Conservation (phyloP, 2,329 filamentous ascomycete species). For the Hortaea werneckii region DNA sequence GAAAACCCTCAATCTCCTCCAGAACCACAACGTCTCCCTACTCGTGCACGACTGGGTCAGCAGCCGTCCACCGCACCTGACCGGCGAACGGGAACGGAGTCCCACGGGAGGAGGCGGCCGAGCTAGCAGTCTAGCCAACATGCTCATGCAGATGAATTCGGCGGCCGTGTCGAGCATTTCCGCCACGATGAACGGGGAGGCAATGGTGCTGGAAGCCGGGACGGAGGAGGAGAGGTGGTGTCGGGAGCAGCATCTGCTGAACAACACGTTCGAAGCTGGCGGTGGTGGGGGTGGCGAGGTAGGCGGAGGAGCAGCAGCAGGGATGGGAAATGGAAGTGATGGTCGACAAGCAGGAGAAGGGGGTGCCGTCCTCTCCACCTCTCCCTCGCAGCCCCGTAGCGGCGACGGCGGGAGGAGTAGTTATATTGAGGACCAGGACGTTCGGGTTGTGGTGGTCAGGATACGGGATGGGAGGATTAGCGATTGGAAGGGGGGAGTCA, state of each 20-base stretch:
- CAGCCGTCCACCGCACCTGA: conserved; percentile 68
- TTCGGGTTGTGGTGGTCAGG: conserved; percentile 75
- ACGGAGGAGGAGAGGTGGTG: conserved; percentile 80
- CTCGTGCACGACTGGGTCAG: conserved; percentile 99
- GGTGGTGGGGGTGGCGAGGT: background rate
- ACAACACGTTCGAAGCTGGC: conserved; percentile 54
- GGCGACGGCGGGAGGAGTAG: conserved; percentile 46
- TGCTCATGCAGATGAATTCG: conserved; percentile 85
- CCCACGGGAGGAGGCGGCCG: conserved; percentile 41
- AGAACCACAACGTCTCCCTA: conserved; percentile 79
- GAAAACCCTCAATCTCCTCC: conserved; percentile 70
- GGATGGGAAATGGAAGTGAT: too few species aligned
- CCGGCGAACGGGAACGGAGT: conserved; percentile 43
- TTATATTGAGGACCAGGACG: conserved; percentile 72
- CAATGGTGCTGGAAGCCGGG: conserved; percentile 59
- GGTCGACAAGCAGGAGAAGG: conserved; percentile 6
- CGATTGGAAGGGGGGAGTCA: conserved; percentile 89
- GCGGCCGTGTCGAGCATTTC: conserved; percentile 79
- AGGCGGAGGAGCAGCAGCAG: too few species aligned
- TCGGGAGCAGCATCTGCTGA: conserved; percentile 72
- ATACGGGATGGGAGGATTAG: conserved; percentile 80
- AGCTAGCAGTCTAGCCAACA: conserved; percentile 65
- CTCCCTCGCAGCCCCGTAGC: conserved; percentile 6
- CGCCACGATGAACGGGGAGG: conserved; percentile 86
- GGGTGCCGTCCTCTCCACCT: background rate